phyloP scores from a whole-genome alignment of 139 green algal genomes.

The Coelastrella sp. region DNA sequence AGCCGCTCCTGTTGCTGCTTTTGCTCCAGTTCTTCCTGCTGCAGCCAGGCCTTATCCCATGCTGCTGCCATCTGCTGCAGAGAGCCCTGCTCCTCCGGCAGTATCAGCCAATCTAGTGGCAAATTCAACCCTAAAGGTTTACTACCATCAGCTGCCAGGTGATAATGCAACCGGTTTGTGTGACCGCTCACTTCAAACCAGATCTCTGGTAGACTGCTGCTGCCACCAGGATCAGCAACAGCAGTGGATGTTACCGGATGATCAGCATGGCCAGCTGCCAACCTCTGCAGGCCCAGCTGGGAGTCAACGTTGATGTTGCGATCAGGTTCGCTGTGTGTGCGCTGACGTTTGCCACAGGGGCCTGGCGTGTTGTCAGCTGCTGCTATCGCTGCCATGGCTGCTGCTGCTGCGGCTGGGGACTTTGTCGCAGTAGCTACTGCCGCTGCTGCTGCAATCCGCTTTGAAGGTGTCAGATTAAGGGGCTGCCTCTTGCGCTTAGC shows the following conservation, averaged over 20 bases:
- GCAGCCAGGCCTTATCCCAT: slow-evolving; percentile 28
- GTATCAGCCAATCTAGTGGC: slow-evolving; percentile 75
- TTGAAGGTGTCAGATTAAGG: background rate
- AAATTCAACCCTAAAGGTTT: slow-evolving; percentile 76
- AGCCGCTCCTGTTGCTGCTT: background rate
- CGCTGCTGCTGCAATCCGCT: too few relatives aligned
- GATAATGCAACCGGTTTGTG: slow-evolving; percentile 85
- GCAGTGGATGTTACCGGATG: background rate
- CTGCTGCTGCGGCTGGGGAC: background rate
- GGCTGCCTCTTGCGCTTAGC: background rate
- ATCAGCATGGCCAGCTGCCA: background rate
- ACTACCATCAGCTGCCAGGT: slow-evolving; percentile 72
- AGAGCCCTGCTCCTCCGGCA: slow-evolving; percentile 31
- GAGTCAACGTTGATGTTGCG: too few relatives aligned
- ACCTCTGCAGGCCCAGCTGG: too few relatives aligned
- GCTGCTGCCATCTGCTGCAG: slow-evolving; percentile 27
- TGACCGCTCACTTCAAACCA: slow-evolving; percentile 81
- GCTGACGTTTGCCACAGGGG: background rate
- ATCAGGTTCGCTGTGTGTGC: too few relatives aligned
- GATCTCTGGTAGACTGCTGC: slow-evolving; percentile 49
- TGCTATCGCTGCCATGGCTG: slow-evolving; percentile 17
- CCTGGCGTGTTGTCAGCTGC: background rate
- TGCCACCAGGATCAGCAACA: slow-evolving; percentile 20
- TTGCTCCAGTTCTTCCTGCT: slow-evolving; percentile 32
- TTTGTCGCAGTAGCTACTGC: slow-evolving; percentile 21